Evolutionary conservation across 2,329 filamentous ascomycete genomes (phyloP).

Genomic region (Akanthomyces uredinophilus): DNA sequence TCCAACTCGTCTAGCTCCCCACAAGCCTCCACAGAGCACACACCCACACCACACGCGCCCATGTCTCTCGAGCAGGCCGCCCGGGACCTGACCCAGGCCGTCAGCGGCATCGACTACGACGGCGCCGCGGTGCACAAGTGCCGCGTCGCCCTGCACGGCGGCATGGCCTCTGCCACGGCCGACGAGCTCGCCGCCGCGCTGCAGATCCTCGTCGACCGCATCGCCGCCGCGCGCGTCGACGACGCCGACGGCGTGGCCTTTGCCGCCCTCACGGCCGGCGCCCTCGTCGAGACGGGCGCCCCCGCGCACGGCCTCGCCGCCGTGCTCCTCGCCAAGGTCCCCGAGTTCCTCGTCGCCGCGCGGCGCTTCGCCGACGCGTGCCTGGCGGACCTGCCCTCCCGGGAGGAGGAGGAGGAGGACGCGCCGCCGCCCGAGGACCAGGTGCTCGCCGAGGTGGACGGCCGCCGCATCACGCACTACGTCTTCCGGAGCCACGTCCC

Average conservation of each 20-base stretch:
- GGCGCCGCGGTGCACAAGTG: constrained; percentile 6
- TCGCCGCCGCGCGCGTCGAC: constrained; percentile 1
- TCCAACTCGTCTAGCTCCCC: neutral
- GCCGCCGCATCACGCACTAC: constrained; percentile 8
- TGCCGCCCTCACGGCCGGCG: constrained; percentile 6
- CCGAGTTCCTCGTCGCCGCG: constrained; percentile 1
- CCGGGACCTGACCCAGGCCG: constrained; percentile 6
- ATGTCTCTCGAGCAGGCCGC: constrained; percentile 12
- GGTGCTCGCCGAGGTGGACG: constrained; percentile 2
- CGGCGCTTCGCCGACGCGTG: constrained; percentile 4
- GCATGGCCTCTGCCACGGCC: neutral
- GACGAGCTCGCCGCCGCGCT: neutral
- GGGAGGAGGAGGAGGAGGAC: neutral
- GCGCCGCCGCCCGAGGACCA: neutral
- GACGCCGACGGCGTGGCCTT: constrained; percentile 10
- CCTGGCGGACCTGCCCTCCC: neutral
- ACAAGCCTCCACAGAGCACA: neutral
- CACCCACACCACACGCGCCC: neutral
- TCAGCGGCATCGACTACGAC: constrained; percentile 13
- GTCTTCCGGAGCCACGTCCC: constrained; percentile 2
- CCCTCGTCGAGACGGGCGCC: constrained; percentile 8
- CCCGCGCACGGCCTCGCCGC: neutral
- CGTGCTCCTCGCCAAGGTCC: neutral
- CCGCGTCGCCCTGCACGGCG: constrained; percentile 9
- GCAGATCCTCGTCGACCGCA: neutral